Conservation (phyloP, 2,329 filamentous ascomycete species). For the Trichoderma sp. region DNA sequence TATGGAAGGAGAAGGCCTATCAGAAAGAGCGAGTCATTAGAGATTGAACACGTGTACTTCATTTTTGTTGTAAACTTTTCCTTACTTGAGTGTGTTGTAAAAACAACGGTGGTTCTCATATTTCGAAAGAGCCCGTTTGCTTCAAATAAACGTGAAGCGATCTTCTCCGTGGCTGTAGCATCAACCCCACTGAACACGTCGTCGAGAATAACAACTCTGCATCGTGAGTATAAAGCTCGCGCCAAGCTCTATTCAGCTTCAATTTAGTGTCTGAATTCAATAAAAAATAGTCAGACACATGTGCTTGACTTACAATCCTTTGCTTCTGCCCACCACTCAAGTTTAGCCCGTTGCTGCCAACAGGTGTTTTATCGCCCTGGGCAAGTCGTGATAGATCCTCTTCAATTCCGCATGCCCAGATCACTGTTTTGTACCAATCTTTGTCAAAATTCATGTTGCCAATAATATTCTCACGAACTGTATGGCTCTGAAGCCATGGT, state of each 20-base stretch:
- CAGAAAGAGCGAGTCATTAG: background rate
- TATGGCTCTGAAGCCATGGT: background rate
- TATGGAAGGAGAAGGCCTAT: background rate
- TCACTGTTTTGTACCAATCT: background rate
- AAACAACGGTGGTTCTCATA: background rate
- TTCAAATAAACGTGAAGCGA: background rate
- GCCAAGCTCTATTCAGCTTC: background rate
- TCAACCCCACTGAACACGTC: background rate
- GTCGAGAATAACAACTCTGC: background rate
- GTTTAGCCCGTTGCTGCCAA: background rate
- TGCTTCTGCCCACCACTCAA: background rate
- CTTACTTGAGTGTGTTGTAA: background rate
- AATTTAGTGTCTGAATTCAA: background rate
- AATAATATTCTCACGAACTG: background rate
- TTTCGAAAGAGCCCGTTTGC: background rate
- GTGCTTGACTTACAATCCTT: background rate
- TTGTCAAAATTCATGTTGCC: background rate
- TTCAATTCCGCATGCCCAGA: background rate
- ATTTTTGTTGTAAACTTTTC: background rate
- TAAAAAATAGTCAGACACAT: background rate
- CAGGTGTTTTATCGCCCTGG: background rate
- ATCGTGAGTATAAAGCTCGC: background rate
- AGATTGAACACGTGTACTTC: background rate
- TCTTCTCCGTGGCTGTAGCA: background rate
- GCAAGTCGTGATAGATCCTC: background rate